These are phyloP conservation scores for Rhizopus microsporus DNA, from an alignment of 371 early-diverging fungal genomes.

Conservation along the genomic window DNA sequence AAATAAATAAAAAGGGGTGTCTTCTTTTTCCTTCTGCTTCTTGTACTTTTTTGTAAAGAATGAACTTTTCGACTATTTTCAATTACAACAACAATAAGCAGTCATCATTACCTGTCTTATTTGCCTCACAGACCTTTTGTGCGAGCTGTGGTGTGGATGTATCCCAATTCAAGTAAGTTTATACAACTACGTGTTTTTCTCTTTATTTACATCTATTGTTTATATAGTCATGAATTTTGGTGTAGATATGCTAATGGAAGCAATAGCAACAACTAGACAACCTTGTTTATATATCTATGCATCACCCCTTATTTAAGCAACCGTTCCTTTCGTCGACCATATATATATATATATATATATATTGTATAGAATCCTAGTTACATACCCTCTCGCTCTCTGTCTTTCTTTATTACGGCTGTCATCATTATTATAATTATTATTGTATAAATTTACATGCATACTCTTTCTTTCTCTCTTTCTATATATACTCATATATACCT, in stretches of 20 bases:
- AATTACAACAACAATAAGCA: not conserved
- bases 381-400: too few relatives aligned
- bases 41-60: not conserved
- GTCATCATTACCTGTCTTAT: not conserved
- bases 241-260: constrained; percentile 15
- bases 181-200: not conserved
- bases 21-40: not conserved
- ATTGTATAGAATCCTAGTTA: too few relatives aligned
- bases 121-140: constrained; percentile 14
- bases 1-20: not conserved
- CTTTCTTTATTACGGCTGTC: too few relatives aligned
- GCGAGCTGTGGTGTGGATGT: constrained; percentile 30
- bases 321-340: too few relatives aligned
- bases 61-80: not conserved
- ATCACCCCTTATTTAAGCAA: too few relatives aligned
- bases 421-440: too few relatives aligned
- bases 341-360: too few relatives aligned
- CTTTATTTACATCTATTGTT: not conserved
- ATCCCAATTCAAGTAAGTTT: constrained; percentile 21
- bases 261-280: not conserved
- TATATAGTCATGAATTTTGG: constrained; percentile 30
- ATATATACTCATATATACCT: too few relatives aligned
- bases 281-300: too few relatives aligned
- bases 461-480: too few relatives aligned
- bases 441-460: too few relatives aligned